Evolutionary conservation across 306 rosid genomes (phyloP).

Genomic region (Pterocarpus macrocarpus): DNA sequence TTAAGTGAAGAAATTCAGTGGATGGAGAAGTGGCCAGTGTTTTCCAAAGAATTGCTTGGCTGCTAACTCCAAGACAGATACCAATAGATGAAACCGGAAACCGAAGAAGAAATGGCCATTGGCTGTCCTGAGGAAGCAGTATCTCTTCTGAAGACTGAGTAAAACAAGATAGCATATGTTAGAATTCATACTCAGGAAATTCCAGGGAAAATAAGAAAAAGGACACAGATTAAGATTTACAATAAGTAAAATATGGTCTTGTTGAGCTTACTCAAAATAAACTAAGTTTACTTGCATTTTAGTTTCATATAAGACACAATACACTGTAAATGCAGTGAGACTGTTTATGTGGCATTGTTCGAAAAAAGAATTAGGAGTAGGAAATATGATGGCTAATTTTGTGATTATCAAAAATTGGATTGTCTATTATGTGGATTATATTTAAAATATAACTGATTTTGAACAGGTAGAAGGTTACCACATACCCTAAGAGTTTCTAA

Average conservation of each 20-base stretch:
- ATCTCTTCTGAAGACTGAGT: constrained; percentile 85
- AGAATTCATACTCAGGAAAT: not conserved
- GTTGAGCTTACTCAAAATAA: not conserved
- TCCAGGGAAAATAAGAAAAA: not conserved
- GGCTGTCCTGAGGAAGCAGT: constrained; percentile 74
- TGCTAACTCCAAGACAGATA: constrained; percentile 86
- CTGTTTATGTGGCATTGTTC: not conserved
- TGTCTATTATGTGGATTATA: not conserved
- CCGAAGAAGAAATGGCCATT: constrained; percentile 91
- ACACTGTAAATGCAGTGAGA: not conserved
- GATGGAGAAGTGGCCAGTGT: constrained; percentile 69
- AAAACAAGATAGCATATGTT: constrained; percentile 21
- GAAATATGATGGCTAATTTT: not conserved
- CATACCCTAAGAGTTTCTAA: constrained; percentile 83
- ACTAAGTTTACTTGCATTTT: not conserved
- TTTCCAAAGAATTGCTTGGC: constrained; percentile 97
- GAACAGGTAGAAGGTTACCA: not conserved
- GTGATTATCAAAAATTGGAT: not conserved
- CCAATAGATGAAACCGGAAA: constrained; percentile 80
- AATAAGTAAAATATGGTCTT: not conserved
- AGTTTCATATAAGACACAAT: not conserved
- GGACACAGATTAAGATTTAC: not conserved
- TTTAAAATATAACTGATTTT: constrained; percentile 10
- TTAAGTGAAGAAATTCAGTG: constrained; percentile 74
- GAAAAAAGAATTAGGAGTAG: not conserved